These are phyloP conservation scores for Paraconiothyrium sp. DNA, from an alignment of 2,329 filamentous ascomycete genomes.

Conservation along the genomic window DNA sequence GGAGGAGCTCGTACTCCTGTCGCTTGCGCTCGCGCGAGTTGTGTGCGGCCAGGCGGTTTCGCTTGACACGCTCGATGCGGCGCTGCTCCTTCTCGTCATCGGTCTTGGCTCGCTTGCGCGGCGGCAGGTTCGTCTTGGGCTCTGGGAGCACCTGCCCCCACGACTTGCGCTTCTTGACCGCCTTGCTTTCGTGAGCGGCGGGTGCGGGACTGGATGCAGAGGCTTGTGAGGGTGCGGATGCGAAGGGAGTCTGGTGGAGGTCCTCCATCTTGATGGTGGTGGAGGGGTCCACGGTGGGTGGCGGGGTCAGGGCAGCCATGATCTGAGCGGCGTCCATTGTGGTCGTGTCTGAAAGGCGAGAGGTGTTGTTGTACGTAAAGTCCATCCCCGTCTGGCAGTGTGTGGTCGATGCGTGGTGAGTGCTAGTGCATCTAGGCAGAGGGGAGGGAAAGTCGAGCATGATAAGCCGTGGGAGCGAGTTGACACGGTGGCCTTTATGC, in stretches of 20 bases:
- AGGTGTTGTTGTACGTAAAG: slow-evolving; percentile 31
- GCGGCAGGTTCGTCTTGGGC: slow-evolving; percentile 94
- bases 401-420: slow-evolving; percentile 37
- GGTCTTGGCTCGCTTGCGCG: slow-evolving; percentile 97
- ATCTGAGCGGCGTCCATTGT: slow-evolving; percentile 33
- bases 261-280: slow-evolving; percentile 56
- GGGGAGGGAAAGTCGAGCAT: slow-evolving; percentile 34
- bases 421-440: slow-evolving; percentile 43
- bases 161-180: slow-evolving; percentile 93
- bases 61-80: slow-evolving; percentile 94
- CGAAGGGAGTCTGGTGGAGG: slow-evolving; percentile 44
- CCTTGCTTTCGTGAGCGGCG: slow-evolving; percentile 59
- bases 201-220: slow-evolving; percentile 31
- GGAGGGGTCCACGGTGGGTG: slow-evolving; percentile 29
- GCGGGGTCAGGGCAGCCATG: slow-evolving; percentile 27
- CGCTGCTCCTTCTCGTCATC: slow-evolving; percentile 99
- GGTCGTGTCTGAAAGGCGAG: slow-evolving; percentile 29
- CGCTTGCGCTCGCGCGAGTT: slow-evolving; percentile 95
- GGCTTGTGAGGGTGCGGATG: slow-evolving; percentile 31
- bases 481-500: slow-evolving; percentile 49
- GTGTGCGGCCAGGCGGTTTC: slow-evolving; percentile 94
- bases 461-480: slow-evolving; percentile 39
- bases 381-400: slow-evolving; percentile 39
- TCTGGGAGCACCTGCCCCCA: slow-evolving; percentile 98
- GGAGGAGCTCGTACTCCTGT: slow-evolving; percentile 85